Conservation (phyloP, 306 rosid genomes). For the Biancaea sappan region DNA sequence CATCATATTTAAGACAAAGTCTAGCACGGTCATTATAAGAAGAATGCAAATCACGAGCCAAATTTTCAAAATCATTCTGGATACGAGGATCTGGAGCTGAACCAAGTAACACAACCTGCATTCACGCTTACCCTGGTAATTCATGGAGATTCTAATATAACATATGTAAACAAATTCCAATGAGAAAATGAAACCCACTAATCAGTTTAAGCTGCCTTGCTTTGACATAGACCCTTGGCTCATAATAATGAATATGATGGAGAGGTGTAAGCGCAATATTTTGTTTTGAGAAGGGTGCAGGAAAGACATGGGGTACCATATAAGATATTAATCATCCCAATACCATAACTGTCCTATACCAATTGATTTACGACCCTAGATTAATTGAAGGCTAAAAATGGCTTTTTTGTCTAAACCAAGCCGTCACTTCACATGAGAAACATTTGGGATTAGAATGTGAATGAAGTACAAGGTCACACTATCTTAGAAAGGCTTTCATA, state of each 20-base stretch:
- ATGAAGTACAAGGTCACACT: background rate
- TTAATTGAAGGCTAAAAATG: background rate
- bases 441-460: background rate
- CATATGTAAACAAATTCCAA: constrained; percentile 18
- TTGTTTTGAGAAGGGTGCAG: constrained; percentile 1
- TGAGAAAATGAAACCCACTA: constrained; percentile 20
- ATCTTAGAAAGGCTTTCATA: constrained; percentile 4
- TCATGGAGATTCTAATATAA: constrained; percentile 21
- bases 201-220: background rate
- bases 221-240: constrained; percentile 25
- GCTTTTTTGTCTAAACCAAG: constrained; percentile 7
- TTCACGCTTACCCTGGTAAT: constrained; percentile 25
- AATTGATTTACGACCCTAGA: background rate
- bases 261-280: constrained; percentile 15
- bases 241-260: constrained; percentile 15
- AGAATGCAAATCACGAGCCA: constrained; percentile 75
- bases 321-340: constrained; percentile 16
- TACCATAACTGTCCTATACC: background rate
- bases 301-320: background rate
- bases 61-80: constrained; percentile 86
- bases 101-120: constrained; percentile 94
- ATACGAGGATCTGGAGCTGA: constrained; percentile 98
- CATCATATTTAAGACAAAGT: constrained; percentile 88
- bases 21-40: constrained; percentile 63
- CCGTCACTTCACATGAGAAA: background rate